Base-by-base conservation (phyloP, 2,329 filamentous ascomycete genomes). In the Botrytis medusae region DNA sequence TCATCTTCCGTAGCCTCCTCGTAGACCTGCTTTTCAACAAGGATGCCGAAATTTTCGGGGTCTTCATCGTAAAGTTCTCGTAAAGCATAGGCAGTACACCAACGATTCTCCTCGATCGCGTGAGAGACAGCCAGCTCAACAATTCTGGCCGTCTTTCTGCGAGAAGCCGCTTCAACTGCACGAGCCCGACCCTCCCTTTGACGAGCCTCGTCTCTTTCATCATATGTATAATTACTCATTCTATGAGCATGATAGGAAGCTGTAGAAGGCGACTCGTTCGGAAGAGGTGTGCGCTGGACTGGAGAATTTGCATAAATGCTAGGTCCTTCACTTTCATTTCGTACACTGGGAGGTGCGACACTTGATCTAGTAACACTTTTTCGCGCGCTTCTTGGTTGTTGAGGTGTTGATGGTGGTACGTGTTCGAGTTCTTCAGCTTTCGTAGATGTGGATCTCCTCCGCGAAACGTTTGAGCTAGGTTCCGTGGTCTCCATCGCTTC, bases 31-130 rank as follows among this genome's bases (percentile, higher is more conserved):
- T 87, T 85, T 80, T 89, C 86, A 63, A 91, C 82, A 84, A 90
- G 86, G 75, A 83, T 81, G 73, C 90, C 82, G 25, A 84, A 81
- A 76, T 90, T 84, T 57, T 82, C 80, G 62, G 84, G 83, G 74
- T 86, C 85, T 78, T 90, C 87, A 76, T 91, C 88, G 80, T 89
- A 91, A 74, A 90, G 83, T 22, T 84, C 86, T 71, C 88, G 85
- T 74, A 91, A 83, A 60, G 89, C 88, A 83, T 86, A 91, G 2
- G 89, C 89, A 14, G 89, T 91, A 71, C 88, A 87, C 79, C 88
- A 90, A 74, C 87, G 87, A 75, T 84, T 84, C 78, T 87, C 85
- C 74, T 84, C 82, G 67, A 91, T 80, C 8, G 89, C 89, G 78
- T 89, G 85, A 16, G 89, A 85, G 44, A 90, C 87, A n/a, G 88